These are phyloP conservation scores for Tulasnella sp. DNA, from an alignment of 768 basidiomycete genomes.

Conservation along the genomic window DNA sequence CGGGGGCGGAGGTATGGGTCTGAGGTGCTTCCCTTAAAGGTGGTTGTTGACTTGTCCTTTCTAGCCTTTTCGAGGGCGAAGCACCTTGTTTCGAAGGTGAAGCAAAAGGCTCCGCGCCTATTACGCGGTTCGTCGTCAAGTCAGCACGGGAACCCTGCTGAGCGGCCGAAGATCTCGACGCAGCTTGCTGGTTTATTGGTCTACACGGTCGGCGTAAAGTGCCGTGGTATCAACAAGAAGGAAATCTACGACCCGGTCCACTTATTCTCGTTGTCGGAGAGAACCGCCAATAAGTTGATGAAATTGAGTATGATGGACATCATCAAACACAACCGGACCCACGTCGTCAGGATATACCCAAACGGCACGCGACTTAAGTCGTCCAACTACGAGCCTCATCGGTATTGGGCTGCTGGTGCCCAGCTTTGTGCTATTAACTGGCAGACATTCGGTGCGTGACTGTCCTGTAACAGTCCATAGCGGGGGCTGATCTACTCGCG, in stretches of 20 bases:
- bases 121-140: neutral
- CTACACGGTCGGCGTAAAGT: slow-evolving; percentile 93
- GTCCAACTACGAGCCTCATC: slow-evolving; percentile 78
- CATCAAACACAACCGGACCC: slow-evolving; percentile 73
- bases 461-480: neutral
- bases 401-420: slow-evolving; percentile 78
- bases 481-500: no score
- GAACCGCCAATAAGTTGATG: slow-evolving; percentile 59
- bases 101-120: neutral
- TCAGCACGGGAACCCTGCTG: neutral
- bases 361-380: slow-evolving; percentile 69
- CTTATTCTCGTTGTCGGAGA: slow-evolving; percentile 88
- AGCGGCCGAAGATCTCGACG: slow-evolving; percentile 59
- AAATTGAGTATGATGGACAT: slow-evolving; percentile 55
- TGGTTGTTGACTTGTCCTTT: neutral
- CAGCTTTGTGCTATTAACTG: slow-evolving; percentile 93
- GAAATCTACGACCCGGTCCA: slow-evolving; percentile 77
- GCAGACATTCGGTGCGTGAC: slow-evolving; percentile 78
- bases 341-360: slow-evolving; percentile 78
- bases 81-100: neutral
- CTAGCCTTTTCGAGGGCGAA: neutral
- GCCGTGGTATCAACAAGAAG: slow-evolving; percentile 77
- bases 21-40: neutral
- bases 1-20: slow-evolving; percentile 3
- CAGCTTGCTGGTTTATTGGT: slow-evolving; percentile 64